phyloP scores from a whole-genome alignment of 2,329 filamentous ascomycete genomes.

The Aspergillus carbonarius region DNA sequence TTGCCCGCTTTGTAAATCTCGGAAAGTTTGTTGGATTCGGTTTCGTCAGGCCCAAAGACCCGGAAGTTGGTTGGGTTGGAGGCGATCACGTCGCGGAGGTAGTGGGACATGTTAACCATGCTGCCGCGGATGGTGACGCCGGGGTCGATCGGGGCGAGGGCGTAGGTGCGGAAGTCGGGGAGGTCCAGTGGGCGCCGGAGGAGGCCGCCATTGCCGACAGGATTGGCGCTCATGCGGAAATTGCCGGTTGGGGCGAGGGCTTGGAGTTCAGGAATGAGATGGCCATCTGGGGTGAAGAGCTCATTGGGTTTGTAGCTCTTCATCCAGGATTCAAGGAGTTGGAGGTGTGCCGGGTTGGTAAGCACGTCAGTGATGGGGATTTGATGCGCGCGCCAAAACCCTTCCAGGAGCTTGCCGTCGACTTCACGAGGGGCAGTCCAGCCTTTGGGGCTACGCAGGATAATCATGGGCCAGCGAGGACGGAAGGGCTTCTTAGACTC shows the following conservation, averaged over 20 bases:
- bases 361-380: conserved; percentile 71
- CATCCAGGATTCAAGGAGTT: conserved; percentile 74
- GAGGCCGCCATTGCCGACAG: conserved; percentile 69
- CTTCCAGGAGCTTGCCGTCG: conserved; percentile 68
- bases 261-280: conserved; percentile 61
- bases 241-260: conserved; percentile 65
- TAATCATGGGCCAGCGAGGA: conserved; percentile 75
- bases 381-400: conserved; percentile 79
- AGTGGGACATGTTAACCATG: conserved; percentile 69
- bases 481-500: conserved; percentile 68
- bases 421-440: conserved; percentile 75
- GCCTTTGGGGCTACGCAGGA: conserved; percentile 75
- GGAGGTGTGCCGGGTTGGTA: conserved; percentile 64
- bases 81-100: conserved; percentile 66
- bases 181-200: conserved; percentile 66
- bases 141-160: conserved; percentile 60
- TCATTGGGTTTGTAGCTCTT: conserved; percentile 71
- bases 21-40: conserved; percentile 74
- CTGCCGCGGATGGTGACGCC: conserved; percentile 59
- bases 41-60: conserved; percentile 77
- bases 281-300: conserved; percentile 65
- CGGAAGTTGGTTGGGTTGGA: conserved; percentile 68
- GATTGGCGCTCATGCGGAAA: conserved; percentile 74
- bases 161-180: conserved; percentile 69
- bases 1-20: conserved; percentile 71